Evolutionary conservation across 306 rosid species (phyloP), one percentile per base, ranked within the genome.

Genomic region (Comarum palustre): DNA sequence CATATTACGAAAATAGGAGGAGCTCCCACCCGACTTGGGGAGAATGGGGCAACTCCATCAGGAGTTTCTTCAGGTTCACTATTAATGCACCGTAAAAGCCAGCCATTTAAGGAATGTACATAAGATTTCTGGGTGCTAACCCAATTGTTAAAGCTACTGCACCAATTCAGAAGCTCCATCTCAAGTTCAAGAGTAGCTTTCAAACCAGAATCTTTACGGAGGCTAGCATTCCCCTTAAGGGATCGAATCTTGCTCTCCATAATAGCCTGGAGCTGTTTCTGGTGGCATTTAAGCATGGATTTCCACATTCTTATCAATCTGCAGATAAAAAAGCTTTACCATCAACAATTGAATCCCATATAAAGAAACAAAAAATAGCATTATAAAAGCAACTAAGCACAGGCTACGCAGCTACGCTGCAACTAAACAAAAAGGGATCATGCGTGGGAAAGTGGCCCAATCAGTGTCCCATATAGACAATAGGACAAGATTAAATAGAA

Each of bases 261-360:
- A 77, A 95, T 87, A 48, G 96, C 93, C 78, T 87, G 90, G 77
- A 91, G 90, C 82, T 95, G 99, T 80, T 90, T 95, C 82, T 90
- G 93, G 81, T 95, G 99, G 79, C 97, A 91, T 58, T 84, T 90
- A 45, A 91, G 88, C 91, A 95, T 90, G 85, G 89, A 88, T 50
- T 84, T 85, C 99, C 99, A 95, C 99, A 95, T 95, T 86, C 83
- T 95, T 70, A 82, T 84, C 85, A 92, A 91, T 77, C 99, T 95
- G 90, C 78, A 73, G 38, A 82, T 62, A 71, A 75, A n/a, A 69
- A 67, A 55, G 24, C 46, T 77, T 57, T 75, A 80, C 79, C 41
- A 71, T 48, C 15, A 17, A 76, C 22, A 42, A 48, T 57, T 36
- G 29, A 38, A 16, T 11, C 31, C 24, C 15, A n/a, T 19, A 42